phyloP scores from a whole-genome alignment of 2,329 filamentous ascomycete genomes.

The Penicillium sp. region DNA sequence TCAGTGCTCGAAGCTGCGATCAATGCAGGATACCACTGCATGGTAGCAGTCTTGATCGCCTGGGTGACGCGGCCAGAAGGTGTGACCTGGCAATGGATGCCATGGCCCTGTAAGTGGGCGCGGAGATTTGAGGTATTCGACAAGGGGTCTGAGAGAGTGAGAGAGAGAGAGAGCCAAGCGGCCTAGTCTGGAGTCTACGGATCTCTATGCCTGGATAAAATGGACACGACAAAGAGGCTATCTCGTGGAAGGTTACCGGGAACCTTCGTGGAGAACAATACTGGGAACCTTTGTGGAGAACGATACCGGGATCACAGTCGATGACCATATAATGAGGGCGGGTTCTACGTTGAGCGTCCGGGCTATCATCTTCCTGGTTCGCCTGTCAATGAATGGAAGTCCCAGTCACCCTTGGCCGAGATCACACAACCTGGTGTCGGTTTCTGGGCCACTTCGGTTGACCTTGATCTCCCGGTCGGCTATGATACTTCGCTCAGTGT shows the following conservation, averaged over 20 bases:
- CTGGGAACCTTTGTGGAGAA: background rate
- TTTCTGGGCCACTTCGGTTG: background rate
- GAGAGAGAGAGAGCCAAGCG: too few relatives aligned
- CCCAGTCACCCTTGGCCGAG: background rate
- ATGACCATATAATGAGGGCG: background rate
- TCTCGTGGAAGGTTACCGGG: background rate
- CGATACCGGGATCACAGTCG: background rate
- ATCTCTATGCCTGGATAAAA: background rate
- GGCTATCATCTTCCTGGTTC: background rate
- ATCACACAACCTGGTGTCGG: background rate
- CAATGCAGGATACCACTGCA: too few relatives aligned
- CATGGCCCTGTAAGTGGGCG: too few relatives aligned
- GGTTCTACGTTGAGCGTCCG: background rate
- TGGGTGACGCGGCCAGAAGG: too few relatives aligned
- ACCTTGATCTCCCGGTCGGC: background rate
- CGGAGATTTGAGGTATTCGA: too few relatives aligned
- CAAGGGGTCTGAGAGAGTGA: too few relatives aligned
- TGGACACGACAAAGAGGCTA: background rate
- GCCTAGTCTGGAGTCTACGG: too few relatives aligned
- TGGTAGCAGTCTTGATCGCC: too few relatives aligned
- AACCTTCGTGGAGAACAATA: background rate
- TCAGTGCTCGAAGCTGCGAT: too few relatives aligned
- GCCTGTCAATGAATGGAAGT: background rate
- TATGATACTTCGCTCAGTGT: too few relatives aligned
- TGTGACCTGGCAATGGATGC: too few relatives aligned